Evolutionary conservation across 768 basidiomycete genomes (phyloP).

Genomic region (Trametes punicea): DNA sequence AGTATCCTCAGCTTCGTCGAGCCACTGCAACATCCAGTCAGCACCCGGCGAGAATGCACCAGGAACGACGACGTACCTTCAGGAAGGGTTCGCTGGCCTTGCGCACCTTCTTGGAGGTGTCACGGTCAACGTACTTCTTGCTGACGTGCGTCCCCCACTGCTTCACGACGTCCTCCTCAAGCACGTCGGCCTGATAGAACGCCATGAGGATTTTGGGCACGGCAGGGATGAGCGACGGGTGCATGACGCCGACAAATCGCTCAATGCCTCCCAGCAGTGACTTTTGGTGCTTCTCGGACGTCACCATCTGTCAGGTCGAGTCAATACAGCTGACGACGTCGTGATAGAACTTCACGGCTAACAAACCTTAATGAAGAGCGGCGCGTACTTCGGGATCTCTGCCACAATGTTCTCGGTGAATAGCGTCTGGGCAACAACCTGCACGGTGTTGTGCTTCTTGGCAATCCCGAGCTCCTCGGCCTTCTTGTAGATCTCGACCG

Average conservation of each 20-base stretch:
- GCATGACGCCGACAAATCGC: slow-evolving; percentile 69
- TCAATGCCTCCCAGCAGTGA: slow-evolving; percentile 91
- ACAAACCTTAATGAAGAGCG: slow-evolving; percentile 75
- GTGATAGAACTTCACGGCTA: not conserved
- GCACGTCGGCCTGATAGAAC: slow-evolving; percentile 86
- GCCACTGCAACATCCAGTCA: slow-evolving; percentile 54
- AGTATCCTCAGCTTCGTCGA: slow-evolving; percentile 84
- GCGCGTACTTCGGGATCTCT: slow-evolving; percentile 62
- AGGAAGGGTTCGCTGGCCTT: slow-evolving; percentile 95
- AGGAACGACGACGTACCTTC: slow-evolving; percentile 50
- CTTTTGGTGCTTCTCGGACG: slow-evolving; percentile 95
- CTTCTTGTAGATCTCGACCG: slow-evolving; percentile 79
- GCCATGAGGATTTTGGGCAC: slow-evolving; percentile 94
- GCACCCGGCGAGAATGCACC: not conserved
- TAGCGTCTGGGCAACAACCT: slow-evolving; percentile 78
- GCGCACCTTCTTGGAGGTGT: slow-evolving; percentile 91
- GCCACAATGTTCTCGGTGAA: slow-evolving; percentile 70
- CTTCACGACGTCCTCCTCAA: slow-evolving; percentile 87
- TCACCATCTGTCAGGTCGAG: slow-evolving; percentile 60
- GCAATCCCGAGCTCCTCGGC: slow-evolving; percentile 88
- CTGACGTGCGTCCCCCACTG: slow-evolving; percentile 97
- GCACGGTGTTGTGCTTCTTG: slow-evolving; percentile 89
- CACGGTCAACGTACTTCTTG: slow-evolving; percentile 95
- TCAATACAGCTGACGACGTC: not conserved
- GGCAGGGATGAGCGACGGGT: slow-evolving; percentile 65